A percentile compares a stretch with the other conserved stretches of the same genome.
These are phyloP conservation scores for Zoysia japonica DNA, from an alignment of 176 grass and related monocot genomes.

Conservation along the genomic window DNA sequence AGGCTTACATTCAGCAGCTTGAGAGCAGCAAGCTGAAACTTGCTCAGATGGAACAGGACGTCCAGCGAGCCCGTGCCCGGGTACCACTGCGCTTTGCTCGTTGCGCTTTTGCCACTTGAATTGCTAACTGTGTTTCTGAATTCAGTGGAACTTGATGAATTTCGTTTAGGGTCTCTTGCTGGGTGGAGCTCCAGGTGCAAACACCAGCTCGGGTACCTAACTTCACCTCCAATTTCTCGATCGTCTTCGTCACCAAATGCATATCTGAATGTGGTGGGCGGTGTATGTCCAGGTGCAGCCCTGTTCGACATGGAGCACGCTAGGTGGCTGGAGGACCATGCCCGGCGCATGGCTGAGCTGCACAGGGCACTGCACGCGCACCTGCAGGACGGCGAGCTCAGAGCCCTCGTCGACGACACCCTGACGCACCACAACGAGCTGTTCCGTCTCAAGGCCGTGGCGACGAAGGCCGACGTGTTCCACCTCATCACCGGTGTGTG, in stretches of 20 bases:
- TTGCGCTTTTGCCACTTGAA: background rate
- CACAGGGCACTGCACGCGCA: conserved; percentile 52
- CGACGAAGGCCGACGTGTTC: conserved; percentile 67
- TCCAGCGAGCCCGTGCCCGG: conserved; percentile 73
- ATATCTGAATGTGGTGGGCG: background rate
- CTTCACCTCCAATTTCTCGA: background rate
- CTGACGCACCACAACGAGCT: conserved; percentile 69
- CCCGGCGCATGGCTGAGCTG: conserved; percentile 59
- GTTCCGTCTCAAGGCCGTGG: conserved; percentile 57
- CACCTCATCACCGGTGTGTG: conserved; percentile 84
- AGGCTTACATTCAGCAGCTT: conserved; percentile 91
- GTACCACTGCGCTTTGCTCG: conserved; percentile 16
- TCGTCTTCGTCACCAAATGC: background rate
- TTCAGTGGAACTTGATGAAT: conserved; percentile 33
- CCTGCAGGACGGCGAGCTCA: conserved; percentile 64
- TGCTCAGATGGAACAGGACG: conserved; percentile 79
- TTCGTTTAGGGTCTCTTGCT: conserved; percentile 60
- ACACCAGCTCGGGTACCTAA: conserved; percentile 57
- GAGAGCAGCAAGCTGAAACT: conserved; percentile 78
- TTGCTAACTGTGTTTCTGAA: background rate
- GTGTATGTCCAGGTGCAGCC: conserved; percentile 31
- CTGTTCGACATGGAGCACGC: conserved; percentile 74
- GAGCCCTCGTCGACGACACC: conserved; percentile 57
- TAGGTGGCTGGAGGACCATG: conserved; percentile 64
- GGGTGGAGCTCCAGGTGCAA: conserved; percentile 65